A percentile compares a stretch with the other conserved stretches of the same genome.
Evolutionary conservation across 306 rosid genomes (phyloP).

Genomic region (Vicia villosa): DNA sequence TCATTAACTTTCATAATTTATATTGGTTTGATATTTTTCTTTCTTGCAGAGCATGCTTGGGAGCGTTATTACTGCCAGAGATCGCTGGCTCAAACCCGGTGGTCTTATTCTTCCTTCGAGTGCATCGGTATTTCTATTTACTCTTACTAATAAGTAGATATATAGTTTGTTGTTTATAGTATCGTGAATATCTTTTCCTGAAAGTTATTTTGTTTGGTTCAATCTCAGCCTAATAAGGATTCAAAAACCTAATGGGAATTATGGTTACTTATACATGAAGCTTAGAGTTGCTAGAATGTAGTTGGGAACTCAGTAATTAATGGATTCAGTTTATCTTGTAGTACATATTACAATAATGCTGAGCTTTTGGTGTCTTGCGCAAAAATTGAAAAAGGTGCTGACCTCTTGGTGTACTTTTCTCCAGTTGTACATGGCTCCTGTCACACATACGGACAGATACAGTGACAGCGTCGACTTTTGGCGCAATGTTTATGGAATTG

Average conservation of each 20-base stretch:
- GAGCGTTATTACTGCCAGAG: constrained; percentile 93
- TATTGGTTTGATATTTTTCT: constrained; percentile 33
- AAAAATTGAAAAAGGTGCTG: constrained; percentile 31
- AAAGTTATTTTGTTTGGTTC: constrained; percentile 22
- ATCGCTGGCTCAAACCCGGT: constrained; percentile 97
- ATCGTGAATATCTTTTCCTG: background rate
- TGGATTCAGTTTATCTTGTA: constrained; percentile 27
- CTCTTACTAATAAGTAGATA: constrained; percentile 17
- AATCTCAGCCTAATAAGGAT: constrained; percentile 7
- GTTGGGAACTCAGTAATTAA: constrained; percentile 6
- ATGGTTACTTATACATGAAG: background rate
- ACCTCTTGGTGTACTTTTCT: constrained; percentile 44
- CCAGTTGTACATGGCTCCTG: constrained; percentile 97
- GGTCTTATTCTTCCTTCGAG: constrained; percentile 97
- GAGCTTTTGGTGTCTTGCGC: constrained; percentile 28
- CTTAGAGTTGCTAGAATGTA: constrained; percentile 19
- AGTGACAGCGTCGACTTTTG: constrained; percentile 90
- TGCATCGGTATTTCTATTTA: constrained; percentile 65
- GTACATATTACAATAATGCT: constrained; percentile 20
- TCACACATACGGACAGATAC: constrained; percentile 87
- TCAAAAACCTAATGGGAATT: constrained; percentile 16
- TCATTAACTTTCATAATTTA: constrained; percentile 13
- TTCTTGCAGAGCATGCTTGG: constrained; percentile 94
- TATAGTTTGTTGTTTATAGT: constrained; percentile 14
- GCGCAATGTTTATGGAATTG: constrained; percentile 98